Evolutionary conservation across 1,284 basidiomycete genomes (phyloP).

Genomic region (Ustilago trichophora): DNA sequence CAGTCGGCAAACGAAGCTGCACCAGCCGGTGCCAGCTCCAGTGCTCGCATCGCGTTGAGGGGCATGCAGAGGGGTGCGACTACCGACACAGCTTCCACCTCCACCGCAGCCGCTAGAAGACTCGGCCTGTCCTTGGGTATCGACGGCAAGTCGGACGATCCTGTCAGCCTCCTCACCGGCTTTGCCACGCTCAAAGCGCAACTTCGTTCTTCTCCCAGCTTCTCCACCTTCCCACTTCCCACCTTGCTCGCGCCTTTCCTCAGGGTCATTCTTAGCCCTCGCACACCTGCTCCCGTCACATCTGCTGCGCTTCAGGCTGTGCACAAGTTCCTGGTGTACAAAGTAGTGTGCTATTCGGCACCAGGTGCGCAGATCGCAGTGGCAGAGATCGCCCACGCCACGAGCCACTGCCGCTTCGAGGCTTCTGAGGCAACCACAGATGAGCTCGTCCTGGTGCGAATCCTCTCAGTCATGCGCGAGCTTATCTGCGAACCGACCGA

Average conservation of each 20-base stretch:
- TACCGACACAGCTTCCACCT: constrained; percentile 15
- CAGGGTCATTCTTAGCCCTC: constrained; percentile 86
- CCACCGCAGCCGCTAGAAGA: constrained; percentile 19
- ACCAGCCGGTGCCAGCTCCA: constrained; percentile 3
- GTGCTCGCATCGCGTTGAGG: constrained; percentile 30
- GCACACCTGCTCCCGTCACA: constrained; percentile 93
- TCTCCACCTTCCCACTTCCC: constrained; percentile 52
- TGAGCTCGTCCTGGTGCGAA: constrained; percentile 91
- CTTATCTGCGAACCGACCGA: constrained; percentile 72
- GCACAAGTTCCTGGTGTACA: constrained; percentile 84
- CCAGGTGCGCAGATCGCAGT: constrained; percentile 71
- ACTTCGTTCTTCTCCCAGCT: constrained; percentile 67
- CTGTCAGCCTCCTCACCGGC: constrained; percentile 76
- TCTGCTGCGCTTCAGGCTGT: constrained; percentile 85
- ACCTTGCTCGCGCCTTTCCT: constrained; percentile 73
- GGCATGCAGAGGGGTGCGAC: constrained; percentile 28
- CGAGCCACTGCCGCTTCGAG: constrained; percentile 97
- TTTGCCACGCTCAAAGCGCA: constrained; percentile 86
- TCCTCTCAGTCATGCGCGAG: constrained; percentile 88
- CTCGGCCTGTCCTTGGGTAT: constrained; percentile 23
- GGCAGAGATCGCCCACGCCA: constrained; percentile 83
- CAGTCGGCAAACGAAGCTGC: background rate
- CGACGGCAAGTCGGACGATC: constrained; percentile 36
- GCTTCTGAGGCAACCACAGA: constrained; percentile 84
- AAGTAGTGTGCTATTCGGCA: constrained; percentile 73